Percentiles rank a stretch among this genome's conserved stretches.
These are phyloP conservation scores for Pichia paraexigua DNA, from an alignment of 805 yeast genomes.

Conservation along the genomic window DNA sequence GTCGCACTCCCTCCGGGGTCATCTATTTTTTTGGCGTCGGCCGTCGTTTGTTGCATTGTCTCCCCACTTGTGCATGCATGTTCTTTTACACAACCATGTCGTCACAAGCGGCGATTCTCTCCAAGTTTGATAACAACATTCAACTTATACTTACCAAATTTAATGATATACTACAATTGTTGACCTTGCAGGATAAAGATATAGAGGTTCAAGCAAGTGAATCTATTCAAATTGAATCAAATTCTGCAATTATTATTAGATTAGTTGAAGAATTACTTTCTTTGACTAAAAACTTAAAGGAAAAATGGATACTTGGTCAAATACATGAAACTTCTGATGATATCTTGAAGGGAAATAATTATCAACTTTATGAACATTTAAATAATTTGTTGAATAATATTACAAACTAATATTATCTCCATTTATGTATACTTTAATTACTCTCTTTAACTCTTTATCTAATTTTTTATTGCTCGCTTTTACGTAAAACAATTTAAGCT, in stretches of 20 bases:
- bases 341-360: constrained; percentile 20
- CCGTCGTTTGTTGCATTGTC: not conserved
- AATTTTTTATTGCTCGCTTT: no score
- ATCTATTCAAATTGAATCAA: constrained; percentile 46
- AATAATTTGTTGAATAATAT: constrained; percentile 29
- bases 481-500: not conserved
- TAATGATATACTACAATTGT: constrained; percentile 44
- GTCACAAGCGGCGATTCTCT: constrained; percentile 31
- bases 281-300: constrained; percentile 42
- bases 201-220: constrained; percentile 40
- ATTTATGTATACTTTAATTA: not conserved
- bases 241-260: constrained; percentile 42
- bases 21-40: not conserved
- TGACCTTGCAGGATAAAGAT: constrained; percentile 28
- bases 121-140: constrained; percentile 43
- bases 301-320: constrained; percentile 52
- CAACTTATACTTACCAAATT: constrained; percentile 45
- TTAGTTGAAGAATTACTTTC: constrained; percentile 45
- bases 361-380: constrained; percentile 26
- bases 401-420: constrained; percentile 8
- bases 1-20: constrained; percentile 3
- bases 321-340: constrained; percentile 29
- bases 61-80: not conserved
- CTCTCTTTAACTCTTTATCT: not conserved
- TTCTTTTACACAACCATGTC: not conserved